Evolutionary conservation across 2,329 filamentous ascomycete species (phyloP).

Genomic region (Colletotrichum tanaceti): DNA sequence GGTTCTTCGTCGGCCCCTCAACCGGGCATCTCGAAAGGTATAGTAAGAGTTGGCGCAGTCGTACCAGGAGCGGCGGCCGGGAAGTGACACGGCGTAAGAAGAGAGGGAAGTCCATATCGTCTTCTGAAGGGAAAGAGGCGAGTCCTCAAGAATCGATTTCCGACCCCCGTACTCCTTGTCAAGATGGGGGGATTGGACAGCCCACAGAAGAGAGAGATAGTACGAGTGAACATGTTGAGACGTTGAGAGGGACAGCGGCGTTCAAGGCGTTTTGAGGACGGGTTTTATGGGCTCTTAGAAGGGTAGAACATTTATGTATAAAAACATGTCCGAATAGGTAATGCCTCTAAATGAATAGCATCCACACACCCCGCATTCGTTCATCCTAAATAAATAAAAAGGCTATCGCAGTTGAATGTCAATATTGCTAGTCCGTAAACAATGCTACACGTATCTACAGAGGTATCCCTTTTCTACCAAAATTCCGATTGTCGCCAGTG

Average conservation of each 20-base stretch:
- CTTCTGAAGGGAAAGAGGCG: background rate
- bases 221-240: background rate
- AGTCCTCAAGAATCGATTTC: slow-evolving; percentile 12
- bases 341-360: slow-evolving; percentile 16
- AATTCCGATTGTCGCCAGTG: slow-evolving; percentile 34
- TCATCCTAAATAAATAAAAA: background rate
- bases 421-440: slow-evolving; percentile 28
- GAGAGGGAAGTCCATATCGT: background rate
- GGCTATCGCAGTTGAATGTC: slow-evolving; percentile 31
- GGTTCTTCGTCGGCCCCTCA: background rate
- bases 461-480: slow-evolving; percentile 40
- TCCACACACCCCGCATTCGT: background rate
- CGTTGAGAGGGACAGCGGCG: slow-evolving; percentile 2
- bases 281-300: background rate
- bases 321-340: slow-evolving; percentile 15
- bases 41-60: background rate
- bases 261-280: slow-evolving; percentile 33
- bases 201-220: slow-evolving; percentile 9
- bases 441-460: slow-evolving; percentile 37
- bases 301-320: slow-evolving; percentile 19
- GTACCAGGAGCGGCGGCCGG: background rate
- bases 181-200: slow-evolving; percentile 5
- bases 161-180: slow-evolving; percentile 1
- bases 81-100: background rate
- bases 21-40: background rate